A percentile compares a stretch with the other conserved stretches of the same genome.
These are phyloP conservation scores for Mercurialis annua DNA, from an alignment of 345 rosid species.

Conservation along the genomic window DNA sequence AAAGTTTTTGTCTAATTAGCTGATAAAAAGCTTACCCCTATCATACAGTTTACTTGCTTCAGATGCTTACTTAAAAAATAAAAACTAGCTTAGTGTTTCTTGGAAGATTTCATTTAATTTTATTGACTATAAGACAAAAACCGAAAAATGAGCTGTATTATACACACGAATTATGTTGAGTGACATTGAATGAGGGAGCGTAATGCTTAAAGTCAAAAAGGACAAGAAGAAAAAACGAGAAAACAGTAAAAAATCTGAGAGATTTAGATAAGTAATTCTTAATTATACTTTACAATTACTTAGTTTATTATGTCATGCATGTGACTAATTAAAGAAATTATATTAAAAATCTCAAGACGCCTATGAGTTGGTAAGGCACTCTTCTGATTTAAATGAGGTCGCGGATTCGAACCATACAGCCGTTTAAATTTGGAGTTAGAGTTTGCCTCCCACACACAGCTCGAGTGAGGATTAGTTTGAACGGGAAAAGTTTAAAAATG, in stretches of 20 bases:
- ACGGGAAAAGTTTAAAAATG: too few relatives aligned
- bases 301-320: background rate
- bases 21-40: background rate
- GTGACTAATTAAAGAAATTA: background rate
- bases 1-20: background rate
- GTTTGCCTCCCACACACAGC: too few relatives aligned
- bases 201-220: conserved; percentile 10
- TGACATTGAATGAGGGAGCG: conserved; percentile 10
- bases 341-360: too few relatives aligned
- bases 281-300: background rate
- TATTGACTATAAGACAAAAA: conserved; percentile 8
- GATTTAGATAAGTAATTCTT: background rate
- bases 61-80: conserved; percentile 3
- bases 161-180: background rate
- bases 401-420: too few relatives aligned
- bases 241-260: background rate
- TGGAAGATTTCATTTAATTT: background rate
- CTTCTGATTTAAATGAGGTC: too few relatives aligned
- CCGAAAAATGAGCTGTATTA: conserved; percentile 20
- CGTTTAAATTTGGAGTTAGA: too few relatives aligned
- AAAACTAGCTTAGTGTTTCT: background rate
- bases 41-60: background rate
- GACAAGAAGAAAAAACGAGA: conserved; percentile 18
- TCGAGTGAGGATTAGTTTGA: too few relatives aligned
- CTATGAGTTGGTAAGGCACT: too few relatives aligned